phyloP scores from a whole-genome alignment of 345 rosid species.

The Lepidium africanum region DNA sequence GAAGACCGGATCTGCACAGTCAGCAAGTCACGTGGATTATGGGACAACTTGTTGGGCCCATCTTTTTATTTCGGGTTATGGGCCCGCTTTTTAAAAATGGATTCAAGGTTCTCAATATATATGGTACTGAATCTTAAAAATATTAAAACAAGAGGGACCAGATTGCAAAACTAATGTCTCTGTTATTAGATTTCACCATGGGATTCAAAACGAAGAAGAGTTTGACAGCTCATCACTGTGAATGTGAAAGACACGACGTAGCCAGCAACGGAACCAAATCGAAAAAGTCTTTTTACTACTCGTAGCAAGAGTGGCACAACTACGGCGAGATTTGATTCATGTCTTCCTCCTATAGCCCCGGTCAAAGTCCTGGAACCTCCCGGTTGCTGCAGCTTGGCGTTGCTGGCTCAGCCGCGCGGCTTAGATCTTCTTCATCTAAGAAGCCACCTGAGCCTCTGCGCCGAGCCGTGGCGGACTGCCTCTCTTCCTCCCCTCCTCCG shows the following conservation, averaged over 20 bases:
- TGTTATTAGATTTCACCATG: slow-evolving; percentile 15
- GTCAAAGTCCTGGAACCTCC: slow-evolving; percentile 65
- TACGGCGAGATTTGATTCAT: slow-evolving; percentile 28
- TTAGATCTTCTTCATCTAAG: slow-evolving; percentile 76
- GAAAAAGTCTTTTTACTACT: slow-evolving; percentile 3
- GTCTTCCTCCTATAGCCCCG: slow-evolving; percentile 45
- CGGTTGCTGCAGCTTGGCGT: slow-evolving; percentile 47
- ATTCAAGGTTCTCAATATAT: not conserved
- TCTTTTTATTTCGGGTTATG: not conserved
- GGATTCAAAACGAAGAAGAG: slow-evolving; percentile 15
- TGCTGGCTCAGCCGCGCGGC: slow-evolving; percentile 49
- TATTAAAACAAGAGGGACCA: not conserved
- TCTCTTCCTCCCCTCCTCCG: slow-evolving; percentile 47
- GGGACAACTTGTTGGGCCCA: slow-evolving; percentile 23
- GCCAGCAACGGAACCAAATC: slow-evolving; percentile 22
- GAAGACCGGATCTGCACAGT: slow-evolving; percentile 38
- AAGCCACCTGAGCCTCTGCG: slow-evolving; percentile 98
- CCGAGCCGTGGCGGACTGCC: slow-evolving; percentile 85
- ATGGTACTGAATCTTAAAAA: not conserved
- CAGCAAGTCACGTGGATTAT: slow-evolving; percentile 33
- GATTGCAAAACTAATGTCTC: slow-evolving; percentile 12
- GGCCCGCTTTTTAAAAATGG: slow-evolving; percentile 12
- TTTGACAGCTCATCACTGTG: slow-evolving; percentile 27
- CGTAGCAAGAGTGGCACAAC: slow-evolving; percentile 24
- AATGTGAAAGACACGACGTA: slow-evolving; percentile 28